Evolutionary conservation across 148 eudicot species (phyloP).

Genomic region (Spergularia marina): DNA sequence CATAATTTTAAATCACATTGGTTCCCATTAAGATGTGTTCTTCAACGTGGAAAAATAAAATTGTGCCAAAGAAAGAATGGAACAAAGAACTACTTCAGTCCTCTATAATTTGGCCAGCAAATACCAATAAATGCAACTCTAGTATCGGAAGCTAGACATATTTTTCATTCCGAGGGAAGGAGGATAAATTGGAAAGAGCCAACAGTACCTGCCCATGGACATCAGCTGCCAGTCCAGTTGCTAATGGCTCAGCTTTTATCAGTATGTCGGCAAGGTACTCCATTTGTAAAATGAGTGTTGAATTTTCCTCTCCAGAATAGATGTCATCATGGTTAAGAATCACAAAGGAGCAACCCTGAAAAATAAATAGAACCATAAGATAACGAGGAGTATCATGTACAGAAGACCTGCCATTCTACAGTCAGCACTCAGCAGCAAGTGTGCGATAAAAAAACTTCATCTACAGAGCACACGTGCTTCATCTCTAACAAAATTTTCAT

Average conservation of each 20-base stretch:
- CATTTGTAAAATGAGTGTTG: conserved; percentile 49
- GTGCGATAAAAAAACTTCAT: not conserved
- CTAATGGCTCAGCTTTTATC: conserved; percentile 74
- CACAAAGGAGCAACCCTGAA: conserved; percentile 66
- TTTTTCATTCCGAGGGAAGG: not conserved
- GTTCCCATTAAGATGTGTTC: not conserved
- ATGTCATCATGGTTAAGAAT: conserved; percentile 73
- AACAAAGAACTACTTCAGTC: not conserved
- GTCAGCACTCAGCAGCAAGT: no score
- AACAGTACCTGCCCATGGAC: conserved; percentile 87
- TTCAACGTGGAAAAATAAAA: not conserved
- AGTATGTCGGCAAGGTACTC: conserved; percentile 66
- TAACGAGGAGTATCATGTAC: not conserved
- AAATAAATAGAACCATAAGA: conserved; percentile 7
- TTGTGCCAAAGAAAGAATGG: not conserved
- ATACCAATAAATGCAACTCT: no score
- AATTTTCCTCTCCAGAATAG: conserved; percentile 47
- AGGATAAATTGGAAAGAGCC: not conserved
- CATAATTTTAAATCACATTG: not conserved
- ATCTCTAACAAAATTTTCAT: no score
- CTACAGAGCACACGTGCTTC: not conserved
- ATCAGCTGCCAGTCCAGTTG: conserved; percentile 82
- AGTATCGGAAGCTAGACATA: not conserved
- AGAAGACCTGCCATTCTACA: not conserved
- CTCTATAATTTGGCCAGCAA: not conserved